Percentiles rank a stretch among this genome's conserved stretches.
phyloP scores from a whole-genome alignment of 202 grass and related monocot species.

The Zizania palustris region DNA sequence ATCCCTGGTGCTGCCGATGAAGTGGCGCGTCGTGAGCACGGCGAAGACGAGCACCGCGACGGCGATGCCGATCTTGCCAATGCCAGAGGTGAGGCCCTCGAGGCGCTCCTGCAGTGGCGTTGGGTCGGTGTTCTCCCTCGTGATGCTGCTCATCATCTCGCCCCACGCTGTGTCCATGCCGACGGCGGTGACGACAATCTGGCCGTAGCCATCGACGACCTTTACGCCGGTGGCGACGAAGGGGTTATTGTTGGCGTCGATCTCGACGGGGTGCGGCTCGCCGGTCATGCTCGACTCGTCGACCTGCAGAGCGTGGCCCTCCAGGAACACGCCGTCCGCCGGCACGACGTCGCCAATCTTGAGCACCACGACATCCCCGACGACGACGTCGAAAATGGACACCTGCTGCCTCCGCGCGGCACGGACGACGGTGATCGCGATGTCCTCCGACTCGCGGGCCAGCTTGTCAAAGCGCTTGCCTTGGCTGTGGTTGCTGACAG shows the following conservation, averaged over 20 bases:
- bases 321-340: slow-evolving; percentile 67
- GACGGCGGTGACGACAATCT: slow-evolving; percentile 74
- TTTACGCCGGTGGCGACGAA: slow-evolving; percentile 75
- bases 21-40: slow-evolving; percentile 60
- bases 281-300: slow-evolving; percentile 92
- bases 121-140: slow-evolving; percentile 46
- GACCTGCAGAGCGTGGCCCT: slow-evolving; percentile 62
- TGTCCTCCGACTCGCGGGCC: slow-evolving; percentile 49
- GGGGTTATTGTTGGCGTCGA: slow-evolving; percentile 45
- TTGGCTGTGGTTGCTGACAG: slow-evolving; percentile 77
- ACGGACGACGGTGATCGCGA: slow-evolving; percentile 55
- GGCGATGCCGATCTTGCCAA: slow-evolving; percentile 71
- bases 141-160: slow-evolving; percentile 83
- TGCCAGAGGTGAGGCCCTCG: slow-evolving; percentile 63
- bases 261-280: slow-evolving; percentile 60
- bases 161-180: slow-evolving; percentile 78
- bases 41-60: slow-evolving; percentile 69
- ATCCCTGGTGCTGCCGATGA: slow-evolving; percentile 73
- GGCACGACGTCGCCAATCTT: slow-evolving; percentile 81
- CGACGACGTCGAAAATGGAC: slow-evolving; percentile 64
- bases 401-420: slow-evolving; percentile 45
- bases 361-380: slow-evolving; percentile 64
- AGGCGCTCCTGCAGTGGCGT: slow-evolving; percentile 86
- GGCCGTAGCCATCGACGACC: slow-evolving; percentile 67
- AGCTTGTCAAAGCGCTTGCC: slow-evolving; percentile 60